A percentile compares a stretch with the other conserved stretches of the same genome.
Evolutionary conservation across 371 early-diverging fungal genomes (phyloP).

Genomic region (Apophysomyces sp.): DNA sequence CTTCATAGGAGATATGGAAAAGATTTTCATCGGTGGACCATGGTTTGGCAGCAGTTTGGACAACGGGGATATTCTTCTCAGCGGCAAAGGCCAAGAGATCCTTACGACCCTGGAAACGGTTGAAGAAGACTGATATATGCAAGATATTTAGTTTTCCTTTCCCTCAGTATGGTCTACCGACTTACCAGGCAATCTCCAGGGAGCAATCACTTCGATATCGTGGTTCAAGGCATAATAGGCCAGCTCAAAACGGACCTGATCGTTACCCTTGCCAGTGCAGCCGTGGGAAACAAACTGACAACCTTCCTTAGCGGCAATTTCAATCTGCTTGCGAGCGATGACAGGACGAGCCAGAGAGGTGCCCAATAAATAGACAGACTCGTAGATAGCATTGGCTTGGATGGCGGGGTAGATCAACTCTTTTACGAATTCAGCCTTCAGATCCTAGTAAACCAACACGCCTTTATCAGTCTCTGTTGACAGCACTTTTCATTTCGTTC

Average conservation of each 20-base stretch:
- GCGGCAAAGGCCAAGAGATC: slow-evolving; percentile 92
- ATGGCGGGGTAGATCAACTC: slow-evolving; percentile 91
- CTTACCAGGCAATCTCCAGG: slow-evolving; percentile 90
- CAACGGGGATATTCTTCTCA: slow-evolving; percentile 90
- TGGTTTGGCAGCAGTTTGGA: slow-evolving; percentile 94
- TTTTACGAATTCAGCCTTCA: slow-evolving; percentile 91
- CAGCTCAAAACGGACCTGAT: slow-evolving; percentile 98
- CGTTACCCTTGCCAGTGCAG: slow-evolving; percentile 99
- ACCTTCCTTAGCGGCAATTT: slow-evolving; percentile 88
- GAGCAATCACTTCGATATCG: slow-evolving; percentile 93
- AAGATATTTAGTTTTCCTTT: not conserved
- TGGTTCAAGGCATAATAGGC: slow-evolving; percentile 95
- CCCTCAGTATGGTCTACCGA: not conserved
- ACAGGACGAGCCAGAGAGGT: slow-evolving; percentile 97
- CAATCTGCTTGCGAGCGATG: slow-evolving; percentile 89
- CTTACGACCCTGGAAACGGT: slow-evolving; percentile 92
- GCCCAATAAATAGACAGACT: slow-evolving; percentile 92
- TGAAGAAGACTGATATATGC: slow-evolving; percentile 75
- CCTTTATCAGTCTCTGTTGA: not conserved
- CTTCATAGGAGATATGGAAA: slow-evolving; percentile 98
- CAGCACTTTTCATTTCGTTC: slow-evolving; percentile 2
- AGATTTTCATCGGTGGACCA: slow-evolving; percentile 99
- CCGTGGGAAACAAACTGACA: slow-evolving; percentile 96
- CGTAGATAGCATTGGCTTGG: slow-evolving; percentile 95
- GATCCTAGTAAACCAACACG: slow-evolving; percentile 53